These are phyloP conservation scores for Fusarium luffae DNA, from an alignment of 2,329 filamentous ascomycete species.

Conservation along the genomic window DNA sequence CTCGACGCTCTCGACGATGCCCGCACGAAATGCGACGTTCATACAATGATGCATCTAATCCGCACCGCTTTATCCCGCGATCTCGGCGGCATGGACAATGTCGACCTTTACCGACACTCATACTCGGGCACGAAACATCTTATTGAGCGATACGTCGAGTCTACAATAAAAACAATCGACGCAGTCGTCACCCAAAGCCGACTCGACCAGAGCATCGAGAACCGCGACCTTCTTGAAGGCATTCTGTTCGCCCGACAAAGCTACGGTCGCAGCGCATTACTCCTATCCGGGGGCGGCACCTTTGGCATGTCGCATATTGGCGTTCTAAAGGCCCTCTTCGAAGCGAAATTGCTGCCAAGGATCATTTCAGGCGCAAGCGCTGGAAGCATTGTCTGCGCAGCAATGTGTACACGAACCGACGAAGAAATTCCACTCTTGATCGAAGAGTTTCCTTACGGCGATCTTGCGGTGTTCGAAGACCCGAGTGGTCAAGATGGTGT, in stretches of 20 bases:
- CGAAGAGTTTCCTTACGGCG: slow-evolving; percentile 78
- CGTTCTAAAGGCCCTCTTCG: slow-evolving; percentile 83
- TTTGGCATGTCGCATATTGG: slow-evolving; percentile 95
- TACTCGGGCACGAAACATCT: slow-evolving; percentile 87
- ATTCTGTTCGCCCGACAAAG: slow-evolving; percentile 79
- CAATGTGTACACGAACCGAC: slow-evolving; percentile 81
- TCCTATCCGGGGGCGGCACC: slow-evolving; percentile 87
- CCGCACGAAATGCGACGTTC: slow-evolving; percentile 75
- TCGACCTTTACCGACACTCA: slow-evolving; percentile 83
- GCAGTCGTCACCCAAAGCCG: slow-evolving; percentile 73
- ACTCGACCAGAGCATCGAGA: slow-evolving; percentile 65
- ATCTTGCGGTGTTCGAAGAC: slow-evolving; percentile 82
- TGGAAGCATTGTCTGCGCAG: slow-evolving; percentile 85
- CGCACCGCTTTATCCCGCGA: slow-evolving; percentile 84
- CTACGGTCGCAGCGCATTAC: slow-evolving; percentile 84
- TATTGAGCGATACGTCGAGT: slow-evolving; percentile 88
- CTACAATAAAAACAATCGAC: slow-evolving; percentile 78
- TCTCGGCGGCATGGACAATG: slow-evolving; percentile 86
- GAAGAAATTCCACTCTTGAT: slow-evolving; percentile 79
- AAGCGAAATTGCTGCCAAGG: slow-evolving; percentile 79
- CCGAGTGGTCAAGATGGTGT: slow-evolving; percentile 68
- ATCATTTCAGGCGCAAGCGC: slow-evolving; percentile 91
- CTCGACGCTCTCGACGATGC: slow-evolving; percentile 80
- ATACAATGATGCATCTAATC: slow-evolving; percentile 81
- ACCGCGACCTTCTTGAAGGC: slow-evolving; percentile 71